phyloP scores from a whole-genome alignment of 768 basidiomycete species.

The Candolleomyces aberdarensis region DNA sequence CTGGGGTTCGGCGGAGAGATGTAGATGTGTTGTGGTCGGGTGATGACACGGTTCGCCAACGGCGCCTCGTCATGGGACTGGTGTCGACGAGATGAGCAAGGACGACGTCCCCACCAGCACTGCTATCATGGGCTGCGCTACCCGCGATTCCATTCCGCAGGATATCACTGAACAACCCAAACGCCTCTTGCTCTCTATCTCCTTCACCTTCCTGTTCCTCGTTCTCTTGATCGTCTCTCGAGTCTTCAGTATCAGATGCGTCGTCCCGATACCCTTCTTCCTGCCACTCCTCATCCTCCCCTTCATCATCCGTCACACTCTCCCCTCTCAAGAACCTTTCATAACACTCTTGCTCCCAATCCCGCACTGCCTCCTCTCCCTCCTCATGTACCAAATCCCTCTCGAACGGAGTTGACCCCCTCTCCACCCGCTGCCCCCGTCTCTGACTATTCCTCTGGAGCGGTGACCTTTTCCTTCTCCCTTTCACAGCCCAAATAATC shows the following conservation, averaged over 20 bases:
- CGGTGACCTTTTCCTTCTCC: slow-evolving; percentile 7
- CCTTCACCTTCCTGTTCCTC: slow-evolving; percentile 21
- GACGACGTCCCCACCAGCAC: slow-evolving; percentile 20
- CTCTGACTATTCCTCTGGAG: not conserved
- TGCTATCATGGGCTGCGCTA: slow-evolving; percentile 8
- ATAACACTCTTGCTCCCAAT: slow-evolving; percentile 31
- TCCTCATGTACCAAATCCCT: slow-evolving; percentile 10
- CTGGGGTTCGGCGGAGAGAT: slow-evolving; percentile 12
- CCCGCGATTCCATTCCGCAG: slow-evolving; percentile 18
- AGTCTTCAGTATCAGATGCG: slow-evolving; percentile 19
- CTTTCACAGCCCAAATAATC: slow-evolving; percentile 16
- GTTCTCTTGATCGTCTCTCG: slow-evolving; percentile 18
- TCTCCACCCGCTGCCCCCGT: not conserved
- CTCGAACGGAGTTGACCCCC: not conserved
- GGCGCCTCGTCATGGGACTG: slow-evolving; percentile 22
- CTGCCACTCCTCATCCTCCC: slow-evolving; percentile 26
- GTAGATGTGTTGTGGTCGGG: not conserved
- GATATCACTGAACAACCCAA: slow-evolving; percentile 55
- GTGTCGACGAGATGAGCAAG: slow-evolving; percentile 23
- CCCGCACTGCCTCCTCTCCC: slow-evolving; percentile 16
- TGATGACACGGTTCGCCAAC: slow-evolving; percentile 6
- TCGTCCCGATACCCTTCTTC: slow-evolving; percentile 17
- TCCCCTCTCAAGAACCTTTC: slow-evolving; percentile 61
- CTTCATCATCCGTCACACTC: slow-evolving; percentile 38
- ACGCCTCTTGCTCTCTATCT: slow-evolving; percentile 23